A percentile compares a stretch with the other conserved stretches of the same genome.
phyloP scores from a whole-genome alignment of 345 rosid species.

The Citrus glauca region DNA sequence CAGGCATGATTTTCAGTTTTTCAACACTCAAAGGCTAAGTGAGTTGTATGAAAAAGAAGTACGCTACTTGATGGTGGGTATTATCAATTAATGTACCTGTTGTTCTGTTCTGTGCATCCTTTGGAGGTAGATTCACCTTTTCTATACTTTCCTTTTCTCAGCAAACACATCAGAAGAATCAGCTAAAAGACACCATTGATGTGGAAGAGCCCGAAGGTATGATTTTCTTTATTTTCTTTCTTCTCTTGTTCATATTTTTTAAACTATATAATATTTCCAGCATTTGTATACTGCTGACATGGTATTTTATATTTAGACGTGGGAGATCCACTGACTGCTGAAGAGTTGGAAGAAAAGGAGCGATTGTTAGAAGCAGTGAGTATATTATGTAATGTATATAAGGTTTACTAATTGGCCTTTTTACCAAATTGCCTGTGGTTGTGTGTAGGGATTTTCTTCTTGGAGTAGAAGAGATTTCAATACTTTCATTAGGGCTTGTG shows the following conservation, averaged over 20 bases:
- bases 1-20: conserved; percentile 98
- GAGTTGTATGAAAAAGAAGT: conserved; percentile 99
- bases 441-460: conserved; percentile 80
- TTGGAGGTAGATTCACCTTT: conserved; percentile 1
- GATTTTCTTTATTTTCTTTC: neutral
- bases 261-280: neutral
- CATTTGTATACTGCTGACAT: conserved; percentile 16
- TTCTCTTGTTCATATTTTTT: neutral
- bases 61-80: conserved; percentile 84
- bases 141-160: conserved; percentile 24
- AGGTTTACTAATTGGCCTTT: conserved; percentile 14
- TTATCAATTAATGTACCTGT: conserved; percentile 2
- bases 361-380: conserved; percentile 79
- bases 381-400: conserved; percentile 5
- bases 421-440: conserved; percentile 10
- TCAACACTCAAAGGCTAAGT: conserved; percentile 89
- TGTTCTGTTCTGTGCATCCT: neutral
- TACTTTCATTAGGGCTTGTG: conserved; percentile 87
- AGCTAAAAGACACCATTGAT: conserved; percentile 87
- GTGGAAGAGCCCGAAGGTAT: conserved; percentile 98
- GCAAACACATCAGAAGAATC: conserved; percentile 99
- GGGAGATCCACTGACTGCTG: conserved; percentile 95
- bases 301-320: conserved; percentile 36
- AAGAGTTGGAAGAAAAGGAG: conserved; percentile 97
- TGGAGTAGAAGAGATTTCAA: conserved; percentile 97